Evolutionary conservation across 352 stramenopile genomes (phyloP), one percentile per base, ranked within the genome.

Genomic region (Globisporangium camurandrum): DNA sequence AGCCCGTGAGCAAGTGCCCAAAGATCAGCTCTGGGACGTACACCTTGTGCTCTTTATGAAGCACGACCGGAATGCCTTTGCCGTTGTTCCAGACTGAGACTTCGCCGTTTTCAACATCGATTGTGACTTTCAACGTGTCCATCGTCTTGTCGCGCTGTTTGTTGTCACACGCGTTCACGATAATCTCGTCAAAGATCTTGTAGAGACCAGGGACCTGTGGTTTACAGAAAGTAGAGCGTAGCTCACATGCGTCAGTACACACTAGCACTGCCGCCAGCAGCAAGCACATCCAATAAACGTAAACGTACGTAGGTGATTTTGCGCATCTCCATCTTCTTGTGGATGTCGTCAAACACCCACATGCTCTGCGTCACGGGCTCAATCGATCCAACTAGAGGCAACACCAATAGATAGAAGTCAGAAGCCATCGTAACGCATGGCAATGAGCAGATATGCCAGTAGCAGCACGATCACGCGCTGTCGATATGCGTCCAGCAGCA

Each of bases 161-260:
- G 84, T 99, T 99, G 63, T 99, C 97, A 20, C 96, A 97, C 1
- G 97, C 97, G 71, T 99, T 99, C 41, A 99, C 96, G 16, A 99
- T 95, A 49, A 99, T 99, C 63, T 99, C 97, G 65, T 99, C 97
- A 64, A 99, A 99, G 57, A 99, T 97, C 79, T 99, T 99, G 64
- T 98, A 95, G 24, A 99, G 65, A 31, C 93, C 96, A 23, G 97
- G 96, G 17, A 96, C 75, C 78, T 93, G 6, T 47, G n/a, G n/a
- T n/a, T n/a, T n/a, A n/a, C n/a, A n/a, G n/a, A n/a, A n/a, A n/a
- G n/a, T 59, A 24, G 4, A 16, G 16, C 7, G 23, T 17, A 14
- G 12, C 19, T n/a, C 10, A 12, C 11, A 38, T 23, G 19, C 5
- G 31, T 16, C 22, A 24, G 23, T 9, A 6, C 22, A 31, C 11